Base-by-base conservation (phyloP, 805 yeast genomes). In the Candida sanyiensis region DNA sequence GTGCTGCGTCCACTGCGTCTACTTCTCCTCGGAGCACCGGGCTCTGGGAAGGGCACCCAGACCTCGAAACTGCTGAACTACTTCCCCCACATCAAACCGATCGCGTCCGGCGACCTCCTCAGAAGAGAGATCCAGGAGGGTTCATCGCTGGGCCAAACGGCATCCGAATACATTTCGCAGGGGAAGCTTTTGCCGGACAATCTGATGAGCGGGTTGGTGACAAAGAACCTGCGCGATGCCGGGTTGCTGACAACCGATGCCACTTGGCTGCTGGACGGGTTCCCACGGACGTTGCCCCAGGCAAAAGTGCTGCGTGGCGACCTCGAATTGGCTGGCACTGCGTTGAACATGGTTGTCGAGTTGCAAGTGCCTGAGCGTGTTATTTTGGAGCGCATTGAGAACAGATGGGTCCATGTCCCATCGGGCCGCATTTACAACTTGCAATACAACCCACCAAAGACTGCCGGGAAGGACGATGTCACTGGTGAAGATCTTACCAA, bases 31-130 rank as follows among this genome's bases (percentile, higher is more conserved):
- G 97, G 97, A 3, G 95, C 97, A 0, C 97, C 97, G 1, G 97
- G 97, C 0, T 73, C 96, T 1, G 97, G 97, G 1, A 89, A 89
- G 57, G 97, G 97, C 2, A 89, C 97, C 0, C 84, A 83, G 48
- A 83, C 96, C 0, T 62, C 82, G 3, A 69, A 79, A 43, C 64
- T 89, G 5, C 57, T 81, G 42, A 70, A 73, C 37, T 60, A 64
- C 28, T 70, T 79, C 42, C 72, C 82, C 2, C 50, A 56, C 5
- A 59, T 89, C 17, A 57, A 68, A 11, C 65, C 90, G 1, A 61
- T 90, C 7, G 79, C 95, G 1, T 81, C 95, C 0, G 97, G 97
- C 2, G 96, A 89, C 60, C 62, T 87, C 5, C 63, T 89, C 31
- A 71, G 97, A 45, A 61, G 63, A 27, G 83, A 88, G 51, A 82